Conservation (phyloP, 805 yeast species). For the Kregervanrija pseudodelftensis region DNA sequence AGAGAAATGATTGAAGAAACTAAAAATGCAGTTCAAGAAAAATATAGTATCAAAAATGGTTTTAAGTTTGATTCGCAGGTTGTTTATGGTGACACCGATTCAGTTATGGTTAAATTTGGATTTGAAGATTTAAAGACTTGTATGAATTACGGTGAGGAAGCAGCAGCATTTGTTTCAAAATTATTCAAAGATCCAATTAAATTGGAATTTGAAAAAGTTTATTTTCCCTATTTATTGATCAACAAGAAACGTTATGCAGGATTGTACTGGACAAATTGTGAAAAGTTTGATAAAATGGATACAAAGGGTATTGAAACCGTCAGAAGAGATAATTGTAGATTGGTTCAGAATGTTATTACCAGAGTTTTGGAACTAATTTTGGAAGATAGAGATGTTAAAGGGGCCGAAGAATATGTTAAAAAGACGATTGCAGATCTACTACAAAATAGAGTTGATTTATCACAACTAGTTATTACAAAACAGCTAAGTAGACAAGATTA, state of each 20-base stretch:
- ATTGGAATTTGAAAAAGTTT: constrained; percentile 93
- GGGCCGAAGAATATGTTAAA: constrained; percentile 81
- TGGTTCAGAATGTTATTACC: constrained; percentile 92
- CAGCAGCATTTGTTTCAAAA: constrained; percentile 81
- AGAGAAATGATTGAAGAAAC: constrained; percentile 95
- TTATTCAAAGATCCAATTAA: constrained; percentile 82
- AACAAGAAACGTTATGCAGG: constrained; percentile 98
- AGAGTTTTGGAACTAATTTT: constrained; percentile 78
- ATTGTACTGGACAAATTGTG: constrained; percentile 86
- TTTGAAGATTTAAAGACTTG: constrained; percentile 69
- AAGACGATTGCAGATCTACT: constrained; percentile 81
- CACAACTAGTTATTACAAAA: constrained; percentile 89
- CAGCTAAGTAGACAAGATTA: constrained; percentile 85
- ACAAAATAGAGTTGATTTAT: constrained; percentile 87
- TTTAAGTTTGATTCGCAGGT: constrained; percentile 80
- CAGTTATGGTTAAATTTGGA: constrained; percentile 98
- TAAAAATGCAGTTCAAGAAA: constrained; percentile 74
- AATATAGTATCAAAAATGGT: constrained; percentile 77
- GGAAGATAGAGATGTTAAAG: constrained; percentile 79
- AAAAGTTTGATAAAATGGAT: constrained; percentile 94
- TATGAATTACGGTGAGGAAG: constrained; percentile 90
- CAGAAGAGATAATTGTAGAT: constrained; percentile 92
- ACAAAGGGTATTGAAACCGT: constrained; percentile 98
- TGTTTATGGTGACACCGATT: constrained; percentile 97
- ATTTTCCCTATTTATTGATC: constrained; percentile 87